Base-by-base conservation (phyloP, 768 basidiomycete genomes). In the Psilocybe tampanensis region DNA sequence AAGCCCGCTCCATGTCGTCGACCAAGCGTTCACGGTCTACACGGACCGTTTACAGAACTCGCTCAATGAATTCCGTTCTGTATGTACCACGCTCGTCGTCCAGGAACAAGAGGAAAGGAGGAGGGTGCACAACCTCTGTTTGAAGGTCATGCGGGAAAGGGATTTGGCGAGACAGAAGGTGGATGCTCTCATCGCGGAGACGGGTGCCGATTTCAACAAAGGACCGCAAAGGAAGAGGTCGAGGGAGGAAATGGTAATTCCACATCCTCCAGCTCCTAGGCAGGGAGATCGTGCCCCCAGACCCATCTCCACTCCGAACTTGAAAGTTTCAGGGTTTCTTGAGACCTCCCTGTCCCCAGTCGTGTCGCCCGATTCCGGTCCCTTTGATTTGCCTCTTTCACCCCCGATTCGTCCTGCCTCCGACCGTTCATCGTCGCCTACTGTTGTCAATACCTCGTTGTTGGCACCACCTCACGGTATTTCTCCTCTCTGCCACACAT, bases 131-230 rank as follows among this genome's bases (percentile, higher is more conserved):
- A 42, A 61, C 3, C 56, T 73, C 3, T 75, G 73, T 36, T 41
- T 69, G n/a, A 56, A 64, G 29, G 60, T 75, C 36, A 68, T 69
- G 58, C 58, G 59, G 44, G 74, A 76, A 62, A 66, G 75, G 24
- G 74, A 76, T 55, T 56, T 66, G 8, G 73, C 71, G 12, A 60
- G 70, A 56, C 72, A 70, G 47, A 65, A 64, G 49, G 59, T 74
- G 17, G 63, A 65, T 7, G 64, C 60, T 0, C 60, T 74, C n/a
- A 55, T 70, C 19, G 3, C 24, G 24, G 47, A 23, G 41, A 34
- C 34, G 3, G 15, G 24, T 26, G 39, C 15, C 24, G 8, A 18
- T 19, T 48, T 41, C 12, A 2, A 36, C 18, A 50, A 42, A 17
- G 22, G 24, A 23, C 9, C 3, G 43, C 19, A 21, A 34, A 24